phyloP scores from a whole-genome alignment of 352 stramenopile genomes.

The Globisporangium barbulae region DNA sequence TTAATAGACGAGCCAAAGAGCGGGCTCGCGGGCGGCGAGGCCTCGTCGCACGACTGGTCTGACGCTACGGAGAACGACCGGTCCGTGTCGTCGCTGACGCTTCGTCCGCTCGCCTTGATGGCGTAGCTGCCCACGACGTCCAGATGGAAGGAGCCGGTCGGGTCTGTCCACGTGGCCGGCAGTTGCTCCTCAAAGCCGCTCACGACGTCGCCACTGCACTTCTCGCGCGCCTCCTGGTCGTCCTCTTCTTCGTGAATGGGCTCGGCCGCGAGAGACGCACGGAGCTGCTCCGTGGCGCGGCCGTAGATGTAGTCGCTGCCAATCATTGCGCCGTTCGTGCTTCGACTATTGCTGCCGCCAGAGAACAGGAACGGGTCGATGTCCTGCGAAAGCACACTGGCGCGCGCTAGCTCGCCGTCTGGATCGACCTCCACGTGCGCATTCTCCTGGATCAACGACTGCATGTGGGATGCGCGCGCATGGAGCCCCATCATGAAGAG shows the following conservation, averaged over 20 bases:
- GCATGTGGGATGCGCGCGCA: not conserved
- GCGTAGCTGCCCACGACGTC: slow-evolving; percentile 21
- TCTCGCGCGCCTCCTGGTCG: slow-evolving; percentile 27
- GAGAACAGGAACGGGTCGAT: slow-evolving; percentile 20
- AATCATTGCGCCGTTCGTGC: slow-evolving; percentile 19
- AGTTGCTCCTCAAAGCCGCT: slow-evolving; percentile 23
- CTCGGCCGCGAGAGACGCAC: slow-evolving; percentile 18
- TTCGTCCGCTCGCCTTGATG: slow-evolving; percentile 30
- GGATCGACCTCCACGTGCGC: slow-evolving; percentile 23
- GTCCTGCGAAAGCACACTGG: slow-evolving; percentile 45
- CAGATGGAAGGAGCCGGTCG: slow-evolving; percentile 3
- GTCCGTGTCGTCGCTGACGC: slow-evolving; percentile 63
- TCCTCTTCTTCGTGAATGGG: slow-evolving; percentile 14
- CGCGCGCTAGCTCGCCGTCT: slow-evolving; percentile 34
- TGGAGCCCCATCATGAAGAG: slow-evolving; percentile 1
- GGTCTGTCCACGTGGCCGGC: slow-evolving; percentile 10
- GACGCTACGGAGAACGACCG: slow-evolving; percentile 60
- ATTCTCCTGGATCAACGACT: slow-evolving; percentile 50
- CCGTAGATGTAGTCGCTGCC: slow-evolving; percentile 50
- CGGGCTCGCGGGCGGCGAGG: slow-evolving; percentile 23
- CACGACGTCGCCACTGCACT: slow-evolving; percentile 24
- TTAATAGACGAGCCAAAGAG: slow-evolving; percentile 12
- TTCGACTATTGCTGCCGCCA: not conserved
- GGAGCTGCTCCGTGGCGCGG: slow-evolving; percentile 17
- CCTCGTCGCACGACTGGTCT: slow-evolving; percentile 33